Base-by-base conservation (phyloP, 2,329 filamentous ascomycete species). In the Aspergillus texensis region DNA sequence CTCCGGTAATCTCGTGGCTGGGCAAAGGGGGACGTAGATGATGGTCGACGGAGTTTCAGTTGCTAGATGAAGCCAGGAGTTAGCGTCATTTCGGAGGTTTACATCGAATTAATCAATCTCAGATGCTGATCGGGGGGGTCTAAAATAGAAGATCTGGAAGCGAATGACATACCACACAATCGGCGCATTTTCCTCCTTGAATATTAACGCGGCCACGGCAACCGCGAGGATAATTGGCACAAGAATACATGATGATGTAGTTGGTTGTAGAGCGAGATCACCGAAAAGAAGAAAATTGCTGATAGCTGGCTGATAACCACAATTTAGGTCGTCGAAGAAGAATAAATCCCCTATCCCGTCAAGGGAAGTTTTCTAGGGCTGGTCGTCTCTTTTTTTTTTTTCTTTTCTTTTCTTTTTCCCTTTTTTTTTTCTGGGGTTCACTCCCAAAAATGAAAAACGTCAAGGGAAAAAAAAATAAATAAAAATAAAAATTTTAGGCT, bases 171-270 rank as follows among this genome's bases (percentile, higher is more conserved):
- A 82, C 80, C 65, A 78, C 71, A 65, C 80, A 82, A 67, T 81
- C 80, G 41, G 74, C 65, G 69, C 80, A 82, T 69, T 80, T 81
- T 39, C 73, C 77, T 56, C 80, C 80, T 57, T 74, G 68, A 43
- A 73, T 71, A 67, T 82, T 81, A 64, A 76, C 79, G 62, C 80
- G 80, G 65, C 80, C 80, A 62, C 80, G 79, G 73, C 80, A 82
- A 54, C 80, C 80, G 57, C 80, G 79, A 61, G 80, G 78, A 62
- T 82, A 80, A 67, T 82, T 82, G 62, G 75, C 75, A 73, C 80
- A 82, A 34, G 80, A 82, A 74, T 77, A 82, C 80, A 82, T 82
- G 60, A 50, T 75, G 67, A 54, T 54, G 32, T 4, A 32, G n/a
- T 21, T 54, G 52, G n/a, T 16, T 48, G 19, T 26, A 57, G 52